These are phyloP conservation scores for Claviceps humidiphila DNA, from an alignment of 2,329 filamentous ascomycete species.

Conservation along the genomic window DNA sequence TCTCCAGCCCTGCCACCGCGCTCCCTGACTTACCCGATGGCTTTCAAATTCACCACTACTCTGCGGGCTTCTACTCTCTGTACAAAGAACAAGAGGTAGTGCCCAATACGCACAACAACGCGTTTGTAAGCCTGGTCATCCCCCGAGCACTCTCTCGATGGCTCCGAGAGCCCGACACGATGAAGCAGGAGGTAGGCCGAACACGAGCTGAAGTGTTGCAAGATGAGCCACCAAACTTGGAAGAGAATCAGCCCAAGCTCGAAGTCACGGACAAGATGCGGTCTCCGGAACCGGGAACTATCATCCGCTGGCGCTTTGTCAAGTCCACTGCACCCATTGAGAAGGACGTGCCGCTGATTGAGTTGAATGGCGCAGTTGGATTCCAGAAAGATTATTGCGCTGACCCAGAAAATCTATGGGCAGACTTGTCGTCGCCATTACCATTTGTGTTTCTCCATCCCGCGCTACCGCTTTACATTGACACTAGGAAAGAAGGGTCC, in stretches of 20 bases:
- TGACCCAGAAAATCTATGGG: constrained; percentile 53
- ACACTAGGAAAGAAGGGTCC: constrained; percentile 78
- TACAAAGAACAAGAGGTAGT: constrained; percentile 51
- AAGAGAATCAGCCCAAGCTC: constrained; percentile 29
- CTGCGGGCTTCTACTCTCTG: constrained; percentile 59
- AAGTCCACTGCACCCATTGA: constrained; percentile 36
- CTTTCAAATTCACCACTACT: constrained; percentile 55
- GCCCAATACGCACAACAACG: constrained; percentile 55
- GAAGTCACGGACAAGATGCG: constrained; percentile 36
- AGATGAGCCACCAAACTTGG: constrained; percentile 28
- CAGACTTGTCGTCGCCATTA: constrained; percentile 47
- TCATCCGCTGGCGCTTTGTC: constrained; percentile 58
- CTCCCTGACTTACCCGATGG: constrained; percentile 53
- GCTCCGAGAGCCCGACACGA: constrained; percentile 59
- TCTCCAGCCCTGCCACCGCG: constrained; percentile 65
- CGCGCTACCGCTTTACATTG: constrained; percentile 79
- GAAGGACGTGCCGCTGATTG: constrained; percentile 44
- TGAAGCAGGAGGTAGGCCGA: constrained; percentile 55
- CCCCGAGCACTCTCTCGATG: constrained; percentile 64
- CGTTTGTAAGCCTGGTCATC: constrained; percentile 62
- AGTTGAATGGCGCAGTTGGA: constrained; percentile 68
- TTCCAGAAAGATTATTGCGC: constrained; percentile 61
- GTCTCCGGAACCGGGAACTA: constrained; percentile 18
- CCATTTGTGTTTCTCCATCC: constrained; percentile 84
- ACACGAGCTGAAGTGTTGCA: constrained; percentile 57